Base-by-base conservation (phyloP, 768 basidiomycete genomes). In the Hortiboletus campestris region DNA sequence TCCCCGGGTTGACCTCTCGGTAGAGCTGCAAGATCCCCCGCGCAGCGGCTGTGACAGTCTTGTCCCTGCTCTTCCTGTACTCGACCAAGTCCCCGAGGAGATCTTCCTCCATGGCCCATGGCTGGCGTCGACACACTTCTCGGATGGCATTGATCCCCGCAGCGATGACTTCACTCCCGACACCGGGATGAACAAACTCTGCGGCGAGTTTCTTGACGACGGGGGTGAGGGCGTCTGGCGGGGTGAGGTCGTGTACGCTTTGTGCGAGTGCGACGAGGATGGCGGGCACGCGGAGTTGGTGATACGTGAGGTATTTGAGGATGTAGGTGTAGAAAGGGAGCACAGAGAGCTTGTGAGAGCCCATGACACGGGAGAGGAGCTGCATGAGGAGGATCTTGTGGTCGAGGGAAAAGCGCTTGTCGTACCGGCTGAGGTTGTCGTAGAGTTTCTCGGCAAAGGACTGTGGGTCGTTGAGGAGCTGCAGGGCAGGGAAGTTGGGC, bases 361-460 rank as follows among this genome's bases (percentile, higher is more conserved):
- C 92, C 84, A 94, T 94, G 35, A 98, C 89, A 45, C 97, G 86
- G 5, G 94, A 90, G 43, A 98, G 83, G 47, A 99, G 87, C 68
- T 97, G 94, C 93, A 98, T 96, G 69, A 98, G 79, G 59, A 98
- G 80, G 53, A 99, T 89, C 75, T 97, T 98, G 79, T 98, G 97
- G 63, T 98, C 95, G 54, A 98, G 82, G 32, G 92, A 90, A 68
- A 92, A 94, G n/a, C 89, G 89, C 71, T 93, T 94, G 80, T 98
- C 96, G 71, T 94, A 85, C 42, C 79, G 81, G 63, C 84, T 84
- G 40, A 99, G 76, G 49, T 83, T 80, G 62, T 94, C 89, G 67
- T 93, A 97, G 0, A 99, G 80, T 71, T 90, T 94, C 74, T 99
- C 97, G 28, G 85, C 87, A 67, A 98, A 98, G 0, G 89, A 89